Evolutionary conservation across 192 early-diverging fungal genomes (phyloP).

Genomic region (Coemansia sp.): DNA sequence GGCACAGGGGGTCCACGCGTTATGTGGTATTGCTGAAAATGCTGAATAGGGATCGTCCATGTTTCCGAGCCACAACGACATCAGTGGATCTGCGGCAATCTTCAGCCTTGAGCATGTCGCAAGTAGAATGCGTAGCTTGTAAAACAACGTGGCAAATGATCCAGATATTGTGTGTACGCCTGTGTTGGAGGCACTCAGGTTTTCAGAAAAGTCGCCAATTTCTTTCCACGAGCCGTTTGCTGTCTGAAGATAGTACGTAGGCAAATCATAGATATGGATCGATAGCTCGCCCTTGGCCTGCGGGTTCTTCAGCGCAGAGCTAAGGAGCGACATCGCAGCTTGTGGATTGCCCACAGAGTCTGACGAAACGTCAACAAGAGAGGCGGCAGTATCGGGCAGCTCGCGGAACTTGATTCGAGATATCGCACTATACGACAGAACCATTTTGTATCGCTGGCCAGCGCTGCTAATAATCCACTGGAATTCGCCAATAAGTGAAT

Average conservation of each 20-base stretch:
- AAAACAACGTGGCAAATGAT: constrained; percentile 38
- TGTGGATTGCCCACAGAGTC: constrained; percentile 46
- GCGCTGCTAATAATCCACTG: constrained; percentile 53
- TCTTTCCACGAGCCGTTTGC: constrained; percentile 37
- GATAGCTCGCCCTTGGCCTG: constrained; percentile 47
- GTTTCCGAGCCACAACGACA: constrained; percentile 53
- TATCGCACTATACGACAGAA: constrained; percentile 45
- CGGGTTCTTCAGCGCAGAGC: constrained; percentile 40
- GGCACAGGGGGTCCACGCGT: constrained; percentile 43
- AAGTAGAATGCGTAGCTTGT: constrained; percentile 47
- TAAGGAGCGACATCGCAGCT: constrained; percentile 38
- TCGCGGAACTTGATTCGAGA: constrained; percentile 53
- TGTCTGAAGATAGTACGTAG: constrained; percentile 40
- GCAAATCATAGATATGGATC: constrained; percentile 47
- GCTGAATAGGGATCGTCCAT: constrained; percentile 53
- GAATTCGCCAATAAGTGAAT: constrained; percentile 52
- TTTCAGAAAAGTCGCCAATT: constrained; percentile 51
- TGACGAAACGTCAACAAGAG: constrained; percentile 27
- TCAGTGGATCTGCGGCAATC: constrained; percentile 42
- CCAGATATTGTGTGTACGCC: constrained; percentile 43
- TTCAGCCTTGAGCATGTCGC: constrained; percentile 53
- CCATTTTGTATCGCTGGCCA: constrained; percentile 55
- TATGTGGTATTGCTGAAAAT: constrained; percentile 28
- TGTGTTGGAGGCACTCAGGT: constrained; percentile 35
- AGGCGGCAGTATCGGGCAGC: constrained; percentile 29